phyloP scores from a whole-genome alignment of 768 basidiomycete genomes.

The Pulveroboletus sp. region DNA sequence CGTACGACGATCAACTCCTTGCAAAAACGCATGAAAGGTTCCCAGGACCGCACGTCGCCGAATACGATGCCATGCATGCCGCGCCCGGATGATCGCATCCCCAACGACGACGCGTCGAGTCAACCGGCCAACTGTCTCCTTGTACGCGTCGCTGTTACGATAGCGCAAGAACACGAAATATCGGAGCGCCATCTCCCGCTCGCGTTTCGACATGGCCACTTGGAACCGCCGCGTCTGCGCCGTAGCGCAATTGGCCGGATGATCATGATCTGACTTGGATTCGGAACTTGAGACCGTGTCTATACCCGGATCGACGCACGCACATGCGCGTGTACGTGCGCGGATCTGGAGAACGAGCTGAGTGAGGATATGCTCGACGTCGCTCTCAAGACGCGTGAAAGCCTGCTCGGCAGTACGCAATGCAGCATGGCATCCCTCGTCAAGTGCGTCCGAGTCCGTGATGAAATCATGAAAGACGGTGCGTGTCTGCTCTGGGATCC shows the following conservation, averaged over 20 bases:
- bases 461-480: conserved; percentile 44
- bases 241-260: background rate
- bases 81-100: conserved; percentile 14
- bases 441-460: conserved; percentile 21
- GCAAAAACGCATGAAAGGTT: conserved; percentile 28
- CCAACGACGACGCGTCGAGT: conserved; percentile 24
- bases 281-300: background rate
- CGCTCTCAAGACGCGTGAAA: conserved; percentile 40
- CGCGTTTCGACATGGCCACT: conserved; percentile 18
- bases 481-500: conserved; percentile 30
- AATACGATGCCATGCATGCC: conserved; percentile 26
- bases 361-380: conserved; percentile 37
- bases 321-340: background rate
- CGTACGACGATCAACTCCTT: conserved; percentile 5
- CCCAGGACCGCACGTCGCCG: conserved; percentile 26
- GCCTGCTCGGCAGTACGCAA: conserved; percentile 40
- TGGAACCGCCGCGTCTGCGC: conserved; percentile 13
- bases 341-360: conserved; percentile 32
- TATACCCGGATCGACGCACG: background rate
- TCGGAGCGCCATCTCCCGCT: conserved; percentile 39
- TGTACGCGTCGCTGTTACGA: conserved; percentile 48
- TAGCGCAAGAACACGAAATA: conserved; percentile 57
- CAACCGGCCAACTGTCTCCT: conserved; percentile 31
- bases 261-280: background rate
- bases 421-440: conserved; percentile 33